Percentiles rank a stretch among this genome's conserved stretches.
Evolutionary conservation across 2,329 filamentous ascomycete genomes (phyloP).

Genomic region (Pseudogymnoascus sp.): DNA sequence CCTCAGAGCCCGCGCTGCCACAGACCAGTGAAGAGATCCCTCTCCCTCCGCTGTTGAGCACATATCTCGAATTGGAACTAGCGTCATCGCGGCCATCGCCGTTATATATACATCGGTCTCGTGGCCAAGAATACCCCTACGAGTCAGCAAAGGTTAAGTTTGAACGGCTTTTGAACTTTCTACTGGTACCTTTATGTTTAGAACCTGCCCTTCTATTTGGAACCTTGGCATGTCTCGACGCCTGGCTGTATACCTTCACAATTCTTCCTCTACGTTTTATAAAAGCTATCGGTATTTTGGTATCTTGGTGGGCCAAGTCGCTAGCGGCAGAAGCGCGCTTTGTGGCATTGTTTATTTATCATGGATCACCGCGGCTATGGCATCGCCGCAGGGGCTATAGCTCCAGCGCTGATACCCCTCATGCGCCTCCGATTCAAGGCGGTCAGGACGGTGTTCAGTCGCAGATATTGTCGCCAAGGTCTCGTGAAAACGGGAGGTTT

Average conservation of each 20-base stretch:
- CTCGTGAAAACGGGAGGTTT: not conserved
- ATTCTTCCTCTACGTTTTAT: conserved; percentile 85
- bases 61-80: conserved; percentile 56
- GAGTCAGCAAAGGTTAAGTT: conserved; percentile 91
- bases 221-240: conserved; percentile 81
- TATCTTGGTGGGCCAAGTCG: conserved; percentile 70
- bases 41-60: conserved; percentile 58
- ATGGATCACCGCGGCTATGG: conserved; percentile 75
- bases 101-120: conserved; percentile 56
- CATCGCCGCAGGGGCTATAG: conserved; percentile 42
- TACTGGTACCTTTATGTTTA: conserved; percentile 71
- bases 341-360: conserved; percentile 68
- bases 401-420: conserved; percentile 24
- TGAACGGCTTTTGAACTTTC: conserved; percentile 81
- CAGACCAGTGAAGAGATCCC: conserved; percentile 40
- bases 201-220: conserved; percentile 85
- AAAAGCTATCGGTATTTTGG: conserved; percentile 68
- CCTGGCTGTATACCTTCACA: conserved; percentile 94
- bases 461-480: not conserved
- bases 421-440: not conserved
- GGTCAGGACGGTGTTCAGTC: not conserved
- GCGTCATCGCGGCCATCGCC: conserved; percentile 55
- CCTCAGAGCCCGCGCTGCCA: conserved; percentile 34
- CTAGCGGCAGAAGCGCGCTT: conserved; percentile 64
- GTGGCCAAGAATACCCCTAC: conserved; percentile 59